Conservation (phyloP, 2,329 filamentous ascomycete species). For the Raffaelea ambrosiae region DNA sequence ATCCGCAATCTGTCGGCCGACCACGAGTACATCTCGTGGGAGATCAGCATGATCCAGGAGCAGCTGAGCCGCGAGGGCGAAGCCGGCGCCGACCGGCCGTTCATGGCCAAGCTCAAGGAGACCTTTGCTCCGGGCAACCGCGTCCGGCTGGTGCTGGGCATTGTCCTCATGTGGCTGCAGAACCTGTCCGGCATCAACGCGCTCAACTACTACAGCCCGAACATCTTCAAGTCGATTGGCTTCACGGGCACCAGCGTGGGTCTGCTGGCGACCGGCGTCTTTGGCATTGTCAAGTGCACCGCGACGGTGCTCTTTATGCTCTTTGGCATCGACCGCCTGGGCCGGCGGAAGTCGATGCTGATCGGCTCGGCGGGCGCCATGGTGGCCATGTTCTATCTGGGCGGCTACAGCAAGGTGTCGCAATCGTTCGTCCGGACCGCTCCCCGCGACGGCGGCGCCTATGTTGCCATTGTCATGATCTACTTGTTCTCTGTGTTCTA, state of each 20-base stretch:
- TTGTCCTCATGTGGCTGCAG: slow-evolving; percentile 37
- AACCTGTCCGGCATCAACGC: slow-evolving; percentile 37
- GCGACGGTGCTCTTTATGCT: slow-evolving; percentile 4
- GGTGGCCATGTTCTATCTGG: slow-evolving; percentile 23
- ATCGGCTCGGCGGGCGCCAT: slow-evolving; percentile 13
- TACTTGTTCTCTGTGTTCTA: slow-evolving; percentile 21
- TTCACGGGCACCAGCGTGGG: slow-evolving; percentile 41
- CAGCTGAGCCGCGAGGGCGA: too few relatives aligned
- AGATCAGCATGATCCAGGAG: slow-evolving; percentile 72
- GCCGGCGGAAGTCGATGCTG: slow-evolving; percentile 14
- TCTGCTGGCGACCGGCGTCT: slow-evolving; percentile 53
- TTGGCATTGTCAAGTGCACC: slow-evolving; percentile 8
- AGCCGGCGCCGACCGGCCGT: too few relatives aligned
- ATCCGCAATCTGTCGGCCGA: slow-evolving; percentile 41
- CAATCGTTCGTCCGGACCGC: not conserved
- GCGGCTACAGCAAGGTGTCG: not conserved
- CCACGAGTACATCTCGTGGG: slow-evolving; percentile 50
- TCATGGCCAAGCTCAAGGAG: too few relatives aligned
- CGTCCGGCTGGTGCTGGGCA: slow-evolving; percentile 42
- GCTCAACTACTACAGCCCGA: slow-evolving; percentile 55
- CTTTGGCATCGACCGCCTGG: slow-evolving; percentile 13
- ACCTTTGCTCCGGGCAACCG: too few relatives aligned
- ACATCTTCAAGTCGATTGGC: slow-evolving; percentile 51
- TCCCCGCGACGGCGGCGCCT: too few relatives aligned
- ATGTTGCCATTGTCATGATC: not conserved